These are phyloP conservation scores for Solanum lignicaule DNA, from an alignment of 257 asterid genomes.

Conservation along the genomic window DNA sequence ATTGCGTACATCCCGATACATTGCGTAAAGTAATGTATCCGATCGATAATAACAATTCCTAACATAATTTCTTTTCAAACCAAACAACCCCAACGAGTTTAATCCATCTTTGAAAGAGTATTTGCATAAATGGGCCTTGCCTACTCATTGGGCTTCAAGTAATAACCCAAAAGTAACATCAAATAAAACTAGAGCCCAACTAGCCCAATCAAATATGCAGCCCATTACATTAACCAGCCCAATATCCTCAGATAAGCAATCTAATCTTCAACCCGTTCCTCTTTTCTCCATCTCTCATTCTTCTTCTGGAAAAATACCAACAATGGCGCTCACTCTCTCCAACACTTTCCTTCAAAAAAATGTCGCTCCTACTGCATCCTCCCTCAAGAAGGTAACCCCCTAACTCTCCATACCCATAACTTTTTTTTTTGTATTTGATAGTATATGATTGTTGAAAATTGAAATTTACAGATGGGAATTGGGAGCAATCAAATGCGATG, in stretches of 20 bases:
- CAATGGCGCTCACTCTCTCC: slow-evolving; percentile 68
- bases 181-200: not conserved
- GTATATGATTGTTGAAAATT: not conserved
- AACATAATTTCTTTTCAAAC: too few relatives aligned
- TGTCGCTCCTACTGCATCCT: slow-evolving; percentile 21
- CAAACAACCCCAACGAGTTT: not conserved
- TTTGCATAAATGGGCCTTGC: not conserved
- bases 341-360: slow-evolving; percentile 47
- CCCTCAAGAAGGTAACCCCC: slow-evolving; percentile 37
- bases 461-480: slow-evolving; percentile 25
- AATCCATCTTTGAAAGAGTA: not conserved
- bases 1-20: too few relatives aligned
- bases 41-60: too few relatives aligned
- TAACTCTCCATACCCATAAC: not conserved
- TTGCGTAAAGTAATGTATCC: too few relatives aligned
- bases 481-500: slow-evolving; percentile 42
- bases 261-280: not conserved
- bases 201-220: not conserved
- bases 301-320: not conserved
- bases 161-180: too few relatives aligned
- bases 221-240: not conserved
- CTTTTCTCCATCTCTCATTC: not conserved
- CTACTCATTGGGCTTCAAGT: not conserved
- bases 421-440: not conserved
- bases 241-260: not conserved